phyloP scores from a whole-genome alignment of 768 basidiomycete species.

The Crucibulum laeve region DNA sequence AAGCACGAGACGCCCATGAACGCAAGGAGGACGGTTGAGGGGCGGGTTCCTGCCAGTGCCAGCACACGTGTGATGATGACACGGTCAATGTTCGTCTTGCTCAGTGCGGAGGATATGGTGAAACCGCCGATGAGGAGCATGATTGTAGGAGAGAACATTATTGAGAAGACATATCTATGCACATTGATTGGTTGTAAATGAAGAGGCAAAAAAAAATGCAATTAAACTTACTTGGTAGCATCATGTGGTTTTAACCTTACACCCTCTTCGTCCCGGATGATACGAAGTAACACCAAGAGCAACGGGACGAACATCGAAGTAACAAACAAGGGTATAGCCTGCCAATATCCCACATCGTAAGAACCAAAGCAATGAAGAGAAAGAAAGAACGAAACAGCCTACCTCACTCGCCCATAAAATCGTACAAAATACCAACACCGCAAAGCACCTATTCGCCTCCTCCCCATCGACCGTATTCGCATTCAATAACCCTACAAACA shows the following conservation, averaged over 20 bases:
- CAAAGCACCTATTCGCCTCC: constrained; percentile 87
- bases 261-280: constrained; percentile 61
- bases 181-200: constrained; percentile 5
- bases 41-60: constrained; percentile 84
- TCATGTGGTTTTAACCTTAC: constrained; percentile 51
- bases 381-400: constrained; percentile 12
- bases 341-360: neutral
- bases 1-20: constrained; percentile 98
- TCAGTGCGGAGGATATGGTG: constrained; percentile 93
- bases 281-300: constrained; percentile 78
- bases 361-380: neutral
- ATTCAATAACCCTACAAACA: constrained; percentile 62
- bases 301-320: constrained; percentile 89
- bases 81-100: constrained; percentile 93
- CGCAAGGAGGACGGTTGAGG: constrained; percentile 81
- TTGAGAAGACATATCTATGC: constrained; percentile 80
- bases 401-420: constrained; percentile 97
- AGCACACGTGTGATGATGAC: constrained; percentile 89
- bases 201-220: neutral
- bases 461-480: constrained; percentile 50
- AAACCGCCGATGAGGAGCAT: constrained; percentile 98
- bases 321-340: constrained; percentile 98
- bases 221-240: constrained; percentile 71
- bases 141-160: constrained; percentile 97
- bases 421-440: constrained; percentile 85